These are phyloP conservation scores for Ilyonectria mors-panacis DNA, from an alignment of 2,329 filamentous ascomycete species.

Conservation along the genomic window DNA sequence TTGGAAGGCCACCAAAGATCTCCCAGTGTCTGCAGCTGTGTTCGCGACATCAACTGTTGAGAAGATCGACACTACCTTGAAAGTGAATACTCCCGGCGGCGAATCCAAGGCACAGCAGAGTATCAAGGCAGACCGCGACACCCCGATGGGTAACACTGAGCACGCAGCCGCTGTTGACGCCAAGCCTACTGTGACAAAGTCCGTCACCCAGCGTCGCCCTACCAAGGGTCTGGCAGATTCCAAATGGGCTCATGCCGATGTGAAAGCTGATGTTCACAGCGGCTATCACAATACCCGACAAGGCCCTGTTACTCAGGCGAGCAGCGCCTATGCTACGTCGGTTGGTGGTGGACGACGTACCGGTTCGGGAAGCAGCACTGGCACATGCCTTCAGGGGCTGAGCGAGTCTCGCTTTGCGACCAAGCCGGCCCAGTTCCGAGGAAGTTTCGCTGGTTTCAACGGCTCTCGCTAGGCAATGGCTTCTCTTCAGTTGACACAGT, in stretches of 20 bases:
- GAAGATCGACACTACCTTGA: not conserved
- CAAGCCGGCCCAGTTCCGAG: conserved; percentile 9
- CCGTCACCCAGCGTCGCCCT: not conserved
- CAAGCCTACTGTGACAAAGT: not conserved
- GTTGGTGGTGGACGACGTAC: not conserved
- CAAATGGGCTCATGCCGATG: conserved; percentile 28
- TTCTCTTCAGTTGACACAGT: too few species aligned
- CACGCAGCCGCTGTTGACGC: not conserved
- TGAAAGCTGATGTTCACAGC: not conserved
- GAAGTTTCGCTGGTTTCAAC: conserved; percentile 34
- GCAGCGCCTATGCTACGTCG: not conserved
- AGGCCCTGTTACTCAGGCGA: not conserved
- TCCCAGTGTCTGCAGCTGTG: conserved; percentile 6
- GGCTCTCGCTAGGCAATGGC: not conserved
- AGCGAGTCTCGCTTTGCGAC: conserved; percentile 38
- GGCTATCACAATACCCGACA: not conserved
- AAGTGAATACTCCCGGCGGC: not conserved
- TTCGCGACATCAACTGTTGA: not conserved
- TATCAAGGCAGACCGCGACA: not conserved
- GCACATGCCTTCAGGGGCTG: not conserved
- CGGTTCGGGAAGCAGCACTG: not conserved
- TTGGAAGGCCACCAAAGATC: conserved; percentile 18
- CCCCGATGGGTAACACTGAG: conserved; percentile 19
- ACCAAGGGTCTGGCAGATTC: conserved; percentile 36
- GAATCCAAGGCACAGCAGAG: not conserved